phyloP scores from a whole-genome alignment of 2,329 filamentous ascomycete genomes.

The Diaporthe eres region DNA sequence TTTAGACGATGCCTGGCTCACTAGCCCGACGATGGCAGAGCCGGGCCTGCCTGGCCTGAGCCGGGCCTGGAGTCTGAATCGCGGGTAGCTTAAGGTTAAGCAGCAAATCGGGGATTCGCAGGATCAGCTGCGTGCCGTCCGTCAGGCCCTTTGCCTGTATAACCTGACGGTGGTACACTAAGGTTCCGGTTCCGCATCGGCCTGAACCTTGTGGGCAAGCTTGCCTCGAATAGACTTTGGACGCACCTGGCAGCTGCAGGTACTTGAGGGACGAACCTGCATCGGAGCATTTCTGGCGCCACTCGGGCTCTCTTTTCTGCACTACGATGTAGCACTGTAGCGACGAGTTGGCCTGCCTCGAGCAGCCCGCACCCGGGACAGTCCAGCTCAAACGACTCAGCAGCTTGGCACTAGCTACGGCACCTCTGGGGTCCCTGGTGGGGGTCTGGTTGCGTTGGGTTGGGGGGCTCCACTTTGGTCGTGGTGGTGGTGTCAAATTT shows the following conservation, averaged over 20 bases:
- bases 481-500: slow-evolving; percentile 2
- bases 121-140: slow-evolving; percentile 19
- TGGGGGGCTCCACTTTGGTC: slow-evolving; percentile 8
- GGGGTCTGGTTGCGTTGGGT: background rate
- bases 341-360: slow-evolving; percentile 8
- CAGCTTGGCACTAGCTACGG: slow-evolving; percentile 25
- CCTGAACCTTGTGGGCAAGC: slow-evolving; percentile 37
- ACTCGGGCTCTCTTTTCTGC: slow-evolving; percentile 13
- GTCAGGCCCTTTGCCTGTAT: slow-evolving; percentile 5
- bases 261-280: slow-evolving; percentile 36
- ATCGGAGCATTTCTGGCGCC: slow-evolving; percentile 38
- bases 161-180: slow-evolving; percentile 4
- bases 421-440: slow-evolving; percentile 27
- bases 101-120: slow-evolving; percentile 28
- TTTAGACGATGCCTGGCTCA: slow-evolving; percentile 19
- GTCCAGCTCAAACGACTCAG: slow-evolving; percentile 32
- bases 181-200: slow-evolving; percentile 30
- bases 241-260: slow-evolving; percentile 37
- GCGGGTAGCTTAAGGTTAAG: slow-evolving; percentile 25
- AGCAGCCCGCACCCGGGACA: slow-evolving; percentile 22
- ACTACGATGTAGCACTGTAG: slow-evolving; percentile 17
- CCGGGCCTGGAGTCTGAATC: slow-evolving; percentile 19
- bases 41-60: slow-evolving; percentile 20
- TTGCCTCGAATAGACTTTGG: slow-evolving; percentile 30
- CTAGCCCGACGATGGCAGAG: background rate